Percentiles rank a stretch among this genome's conserved stretches.
These are phyloP conservation scores for Neohortaea acidophila DNA, from an alignment of 495 filamentous ascomycete genomes.

Conservation along the genomic window DNA sequence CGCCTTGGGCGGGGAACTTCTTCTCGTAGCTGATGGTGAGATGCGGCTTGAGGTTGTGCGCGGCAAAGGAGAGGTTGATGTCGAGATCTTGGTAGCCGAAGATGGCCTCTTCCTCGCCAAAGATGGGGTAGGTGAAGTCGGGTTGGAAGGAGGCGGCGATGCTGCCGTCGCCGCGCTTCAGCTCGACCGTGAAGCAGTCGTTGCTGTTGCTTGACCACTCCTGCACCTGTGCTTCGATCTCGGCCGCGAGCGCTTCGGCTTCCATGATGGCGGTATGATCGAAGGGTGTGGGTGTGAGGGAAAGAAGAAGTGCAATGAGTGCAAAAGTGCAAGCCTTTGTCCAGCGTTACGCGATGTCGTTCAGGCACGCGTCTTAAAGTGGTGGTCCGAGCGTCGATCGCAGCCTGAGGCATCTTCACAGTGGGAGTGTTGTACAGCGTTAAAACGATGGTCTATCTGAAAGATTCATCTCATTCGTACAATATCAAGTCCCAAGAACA, in stretches of 20 bases:
- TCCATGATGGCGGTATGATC: too few species aligned
- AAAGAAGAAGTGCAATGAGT: too few species aligned
- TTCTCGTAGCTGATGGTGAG: constrained; percentile 54
- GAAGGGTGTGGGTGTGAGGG: too few species aligned
- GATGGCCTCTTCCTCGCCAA: constrained; percentile 78
- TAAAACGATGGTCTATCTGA: too few species aligned
- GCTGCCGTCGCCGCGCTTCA: constrained; percentile 15
- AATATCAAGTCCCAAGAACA: too few species aligned
- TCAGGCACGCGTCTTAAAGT: too few species aligned
- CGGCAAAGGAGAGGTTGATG: constrained; percentile 62
- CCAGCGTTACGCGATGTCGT: too few species aligned
- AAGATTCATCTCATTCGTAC: too few species aligned
- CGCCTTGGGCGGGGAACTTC: constrained; percentile 57
- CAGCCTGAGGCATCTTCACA: too few species aligned
- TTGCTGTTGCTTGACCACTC: constrained; percentile 23
- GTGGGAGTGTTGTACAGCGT: too few species aligned
- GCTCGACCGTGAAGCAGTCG: constrained; percentile 21
- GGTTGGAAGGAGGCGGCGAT: constrained; percentile 50
- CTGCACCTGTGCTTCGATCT: constrained; percentile 13
- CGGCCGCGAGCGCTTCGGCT: constrained; percentile 10
- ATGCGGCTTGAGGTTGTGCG: constrained; percentile 65
- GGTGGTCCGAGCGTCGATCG: too few species aligned
- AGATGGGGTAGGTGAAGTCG: constrained; percentile 78
- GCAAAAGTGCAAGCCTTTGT: too few species aligned
- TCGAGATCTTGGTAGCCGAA: constrained; percentile 75